Conservation (phyloP, 345 rosid species). For the Eucalyptus melliodora region DNA sequence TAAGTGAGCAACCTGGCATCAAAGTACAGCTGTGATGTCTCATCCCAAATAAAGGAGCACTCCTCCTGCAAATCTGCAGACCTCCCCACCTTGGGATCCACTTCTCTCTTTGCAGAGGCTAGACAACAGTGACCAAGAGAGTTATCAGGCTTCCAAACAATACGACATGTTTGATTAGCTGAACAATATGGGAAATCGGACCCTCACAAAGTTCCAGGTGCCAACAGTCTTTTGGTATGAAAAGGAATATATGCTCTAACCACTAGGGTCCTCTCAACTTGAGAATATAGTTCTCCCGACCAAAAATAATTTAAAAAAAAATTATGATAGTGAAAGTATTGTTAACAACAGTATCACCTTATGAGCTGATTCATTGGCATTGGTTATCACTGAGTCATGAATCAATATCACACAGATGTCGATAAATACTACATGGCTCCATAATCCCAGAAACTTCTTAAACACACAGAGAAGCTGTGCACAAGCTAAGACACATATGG, state of each 20-base stretch:
- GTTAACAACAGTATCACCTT: neutral
- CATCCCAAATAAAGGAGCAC: constrained; percentile 53
- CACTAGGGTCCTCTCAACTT: neutral
- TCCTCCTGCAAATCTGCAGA: neutral
- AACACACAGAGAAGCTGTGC: neutral
- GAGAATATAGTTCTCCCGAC: neutral
- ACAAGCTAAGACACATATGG: neutral
- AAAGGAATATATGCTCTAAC: neutral
- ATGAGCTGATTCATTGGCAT: neutral
- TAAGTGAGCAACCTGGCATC: constrained; percentile 39
- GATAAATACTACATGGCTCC: neutral
- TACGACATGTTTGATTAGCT: neutral
- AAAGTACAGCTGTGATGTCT: constrained; percentile 32
- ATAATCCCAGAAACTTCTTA: neutral
- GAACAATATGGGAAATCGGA: neutral
- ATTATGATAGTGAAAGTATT: neutral
- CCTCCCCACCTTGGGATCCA: constrained; percentile 9
- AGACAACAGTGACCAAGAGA: neutral
- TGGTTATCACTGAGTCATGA: neutral
- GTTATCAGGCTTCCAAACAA: neutral
- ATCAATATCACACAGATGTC: neutral
- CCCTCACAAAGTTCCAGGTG: neutral
- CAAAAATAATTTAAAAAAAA: neutral
- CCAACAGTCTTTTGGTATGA: neutral
- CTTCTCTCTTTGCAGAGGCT: neutral